Evolutionary conservation across 2,329 filamentous ascomycete species (phyloP), one percentile per base, ranked within the genome.

Genomic region (Thermoascus crustaceus): DNA sequence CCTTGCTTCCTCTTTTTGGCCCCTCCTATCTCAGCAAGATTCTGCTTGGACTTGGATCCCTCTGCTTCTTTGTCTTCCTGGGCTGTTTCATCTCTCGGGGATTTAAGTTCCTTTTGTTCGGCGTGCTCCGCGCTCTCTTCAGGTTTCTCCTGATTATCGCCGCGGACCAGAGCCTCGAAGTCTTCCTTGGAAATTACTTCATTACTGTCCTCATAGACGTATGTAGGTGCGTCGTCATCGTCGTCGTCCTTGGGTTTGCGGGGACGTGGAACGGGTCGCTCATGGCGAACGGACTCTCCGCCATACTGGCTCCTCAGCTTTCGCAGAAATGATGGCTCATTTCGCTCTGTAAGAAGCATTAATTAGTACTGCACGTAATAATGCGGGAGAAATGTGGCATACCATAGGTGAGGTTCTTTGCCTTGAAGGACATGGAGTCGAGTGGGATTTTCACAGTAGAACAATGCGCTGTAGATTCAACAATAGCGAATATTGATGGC

Each of bases 341-440:
- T 62, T 29, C 58, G 54, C 23, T 66, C 63, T 64, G 18, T 41
- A 23, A 6, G 14, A 10, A 30, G 18, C 19, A 21, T 41, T 34
- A 39, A 26, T 16, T 17, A n/a, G 18, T 8, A 14, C 27, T 31
- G 24, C 5, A 13, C 6, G 30, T 44, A 10, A 42, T n/a, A 39
- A 32, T 20, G 16, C 8, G 31, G 18, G 23, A 10, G 17, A 19
- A 29, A 31, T 4, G 32, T 22, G 9, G 38, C 49, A 14, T 52
- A 67, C 64, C 63, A 37, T 67, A 67, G 37, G 52, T 56, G 34
- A 67, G 58, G 35, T 61, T 55, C 44, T 67, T 67, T 11, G 62
- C 50, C 32, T 65, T 66, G 46, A 57, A 61, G 13, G 55, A 50
- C 61, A 65, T 65, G 35, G 34, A 17, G 32, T 16, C 14, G 26